phyloP scores from a whole-genome alignment of 148 eudicot species.

The Rhododendron vialii region DNA sequence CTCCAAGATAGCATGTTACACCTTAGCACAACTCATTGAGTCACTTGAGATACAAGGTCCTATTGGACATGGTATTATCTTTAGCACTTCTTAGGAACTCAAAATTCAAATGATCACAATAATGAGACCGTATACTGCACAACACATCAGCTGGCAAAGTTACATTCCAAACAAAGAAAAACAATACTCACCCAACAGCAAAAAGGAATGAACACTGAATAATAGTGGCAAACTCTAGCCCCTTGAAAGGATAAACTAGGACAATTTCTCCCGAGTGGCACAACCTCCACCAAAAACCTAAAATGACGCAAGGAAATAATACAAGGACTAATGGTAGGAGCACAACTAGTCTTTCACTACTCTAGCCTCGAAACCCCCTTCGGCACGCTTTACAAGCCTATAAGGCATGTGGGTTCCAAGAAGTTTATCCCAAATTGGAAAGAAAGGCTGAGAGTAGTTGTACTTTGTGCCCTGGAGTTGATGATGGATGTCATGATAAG shows the following conservation, averaged over 20 bases:
- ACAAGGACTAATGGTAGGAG: neutral
- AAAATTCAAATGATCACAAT: conserved; percentile 1
- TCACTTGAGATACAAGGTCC: neutral
- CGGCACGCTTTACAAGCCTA: conserved; percentile 35
- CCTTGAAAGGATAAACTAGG: neutral
- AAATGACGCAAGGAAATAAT: neutral
- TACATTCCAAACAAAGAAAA: conserved; percentile 7
- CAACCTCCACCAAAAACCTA: neutral
- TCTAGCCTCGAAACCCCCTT: conserved; percentile 51
- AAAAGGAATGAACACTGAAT: conserved; percentile 19
- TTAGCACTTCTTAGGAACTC: neutral
- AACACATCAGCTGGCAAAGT: neutral
- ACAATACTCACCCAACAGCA: conserved; percentile 7
- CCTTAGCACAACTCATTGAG: neutral
- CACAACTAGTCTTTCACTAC: conserved; percentile 23
- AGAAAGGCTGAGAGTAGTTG: conserved; percentile 51
- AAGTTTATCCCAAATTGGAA: conserved; percentile 47
- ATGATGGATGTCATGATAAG: conserved; percentile 56
- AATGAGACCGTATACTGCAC: conserved; percentile 6
- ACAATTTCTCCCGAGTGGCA: conserved; percentile 5
- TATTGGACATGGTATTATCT: neutral
- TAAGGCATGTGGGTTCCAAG: conserved; percentile 50
- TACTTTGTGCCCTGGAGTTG: conserved; percentile 45
- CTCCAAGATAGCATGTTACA: neutral
- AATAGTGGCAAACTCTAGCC: conserved; percentile 7